These are phyloP conservation scores for Helichrysum umbraculigerum DNA, from an alignment of 129 eudicot species.

Conservation along the genomic window DNA sequence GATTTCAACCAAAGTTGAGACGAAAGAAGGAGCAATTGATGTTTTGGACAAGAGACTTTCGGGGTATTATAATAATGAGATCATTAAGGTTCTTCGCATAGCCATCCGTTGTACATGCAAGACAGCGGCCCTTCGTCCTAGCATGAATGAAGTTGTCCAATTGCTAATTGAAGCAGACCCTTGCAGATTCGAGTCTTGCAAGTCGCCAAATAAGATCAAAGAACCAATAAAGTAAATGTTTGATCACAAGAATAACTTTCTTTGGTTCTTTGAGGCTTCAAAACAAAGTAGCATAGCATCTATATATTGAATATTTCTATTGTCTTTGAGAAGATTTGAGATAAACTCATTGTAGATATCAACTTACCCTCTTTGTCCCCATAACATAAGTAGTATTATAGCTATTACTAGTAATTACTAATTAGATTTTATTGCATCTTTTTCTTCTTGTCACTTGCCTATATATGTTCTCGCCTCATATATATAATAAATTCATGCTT, in stretches of 20 bases:
- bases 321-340: slow-evolving; percentile 23
- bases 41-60: slow-evolving; percentile 65
- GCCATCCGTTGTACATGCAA: slow-evolving; percentile 76
- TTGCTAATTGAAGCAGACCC: slow-evolving; percentile 80
- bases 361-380: slow-evolving; percentile 31
- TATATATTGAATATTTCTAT: slow-evolving; percentile 23
- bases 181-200: slow-evolving; percentile 61
- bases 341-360: slow-evolving; percentile 31
- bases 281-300: slow-evolving; percentile 38
- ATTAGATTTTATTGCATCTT: slow-evolving; percentile 29
- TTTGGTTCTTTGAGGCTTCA: slow-evolving; percentile 17
- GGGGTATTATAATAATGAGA: slow-evolving; percentile 55
- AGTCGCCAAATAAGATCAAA: slow-evolving; percentile 57
- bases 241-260: slow-evolving; percentile 21
- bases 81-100: slow-evolving; percentile 72
- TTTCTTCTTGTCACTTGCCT: slow-evolving; percentile 29
- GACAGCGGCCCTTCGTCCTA: slow-evolving; percentile 65
- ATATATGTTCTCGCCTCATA: slow-evolving; percentile 26
- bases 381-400: slow-evolving; percentile 22
- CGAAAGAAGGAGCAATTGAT: slow-evolving; percentile 74
- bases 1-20: slow-evolving; percentile 78
- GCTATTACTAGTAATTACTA: slow-evolving; percentile 3
- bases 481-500: neutral
- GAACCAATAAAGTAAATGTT: slow-evolving; percentile 39
- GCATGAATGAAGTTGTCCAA: slow-evolving; percentile 80